Evolutionary conservation across 1,284 basidiomycete species (phyloP).

Genomic region (Fistulina hepatica): DNA sequence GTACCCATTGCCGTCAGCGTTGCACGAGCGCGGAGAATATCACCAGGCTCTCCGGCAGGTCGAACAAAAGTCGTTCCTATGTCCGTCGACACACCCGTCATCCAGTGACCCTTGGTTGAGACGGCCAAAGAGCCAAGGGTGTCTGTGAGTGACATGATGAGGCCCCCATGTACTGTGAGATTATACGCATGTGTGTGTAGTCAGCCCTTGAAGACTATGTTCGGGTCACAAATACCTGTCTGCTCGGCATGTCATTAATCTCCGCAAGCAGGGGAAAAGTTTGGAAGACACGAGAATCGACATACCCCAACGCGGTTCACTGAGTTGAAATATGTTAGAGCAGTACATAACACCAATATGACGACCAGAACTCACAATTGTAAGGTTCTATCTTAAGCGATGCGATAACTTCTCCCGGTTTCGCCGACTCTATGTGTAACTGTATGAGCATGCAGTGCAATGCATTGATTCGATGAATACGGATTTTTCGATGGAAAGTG

Average conservation of each 20-base stretch:
- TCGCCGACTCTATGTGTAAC: conserved; percentile 53
- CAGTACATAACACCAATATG: not conserved
- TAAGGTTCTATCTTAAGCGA: conserved; percentile 63
- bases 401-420: conserved; percentile 53
- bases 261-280: not conserved
- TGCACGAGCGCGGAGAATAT: conserved; percentile 51
- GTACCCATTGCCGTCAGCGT: conserved; percentile 53
- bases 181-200: conserved; percentile 21
- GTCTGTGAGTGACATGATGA: conserved; percentile 78
- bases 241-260: conserved; percentile 7
- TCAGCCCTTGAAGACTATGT: conserved; percentile 4
- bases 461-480: conserved; percentile 2
- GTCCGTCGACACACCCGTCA: conserved; percentile 85
- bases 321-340: conserved; percentile 15
- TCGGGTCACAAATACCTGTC: conserved; percentile 19
- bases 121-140: conserved; percentile 78
- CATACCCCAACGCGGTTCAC: conserved; percentile 68
- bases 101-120: conserved; percentile 67
- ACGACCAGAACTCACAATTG: conserved; percentile 41
- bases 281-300: conserved; percentile 13
- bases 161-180: conserved; percentile 62
- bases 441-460: conserved; percentile 19
- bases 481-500: conserved; percentile 2
- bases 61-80: conserved; percentile 77
- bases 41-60: conserved; percentile 56